Conservation (phyloP, 257 asterid genomes). For the Nicotiana tomentosiformis region DNA sequence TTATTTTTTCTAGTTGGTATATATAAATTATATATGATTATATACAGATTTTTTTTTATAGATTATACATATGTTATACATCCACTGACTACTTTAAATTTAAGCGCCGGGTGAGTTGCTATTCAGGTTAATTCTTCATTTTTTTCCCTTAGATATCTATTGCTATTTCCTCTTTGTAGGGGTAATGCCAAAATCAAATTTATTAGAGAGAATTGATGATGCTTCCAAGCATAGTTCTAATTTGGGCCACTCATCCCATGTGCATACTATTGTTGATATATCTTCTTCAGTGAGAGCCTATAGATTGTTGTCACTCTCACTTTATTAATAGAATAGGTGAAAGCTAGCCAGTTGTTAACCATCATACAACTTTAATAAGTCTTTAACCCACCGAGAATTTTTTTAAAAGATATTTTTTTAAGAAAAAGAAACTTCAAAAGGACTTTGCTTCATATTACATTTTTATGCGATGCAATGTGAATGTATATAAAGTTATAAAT, state of each 20-base stretch:
- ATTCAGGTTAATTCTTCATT: too few species aligned
- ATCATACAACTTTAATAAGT: constrained; percentile 1
- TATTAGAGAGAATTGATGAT: background rate
- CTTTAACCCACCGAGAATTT: background rate
- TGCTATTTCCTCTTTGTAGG: background rate
- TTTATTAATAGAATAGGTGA: constrained; percentile 19
- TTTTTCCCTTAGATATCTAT: too few species aligned
- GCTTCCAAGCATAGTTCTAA: background rate
- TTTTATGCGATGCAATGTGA: background rate
- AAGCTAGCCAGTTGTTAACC: constrained; percentile 30
- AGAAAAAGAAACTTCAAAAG: too few species aligned
- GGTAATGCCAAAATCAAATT: constrained; percentile 2
- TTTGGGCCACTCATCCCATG: constrained; percentile 30
- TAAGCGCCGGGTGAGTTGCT: too few species aligned
- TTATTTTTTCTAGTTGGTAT: too few species aligned
- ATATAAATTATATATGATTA: too few species aligned
- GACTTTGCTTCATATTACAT: too few species aligned
- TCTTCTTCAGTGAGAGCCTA: constrained; percentile 16
- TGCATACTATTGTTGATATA: constrained; percentile 25
- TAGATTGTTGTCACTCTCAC: constrained; percentile 26
- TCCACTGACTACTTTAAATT: too few species aligned
- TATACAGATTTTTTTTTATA: too few species aligned
- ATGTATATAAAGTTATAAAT: background rate
- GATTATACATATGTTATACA: too few species aligned
- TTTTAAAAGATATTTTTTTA: too few species aligned